Evolutionary conservation across 2,329 filamentous ascomycete species (phyloP).

Genomic region (Fusarium mangiferae): DNA sequence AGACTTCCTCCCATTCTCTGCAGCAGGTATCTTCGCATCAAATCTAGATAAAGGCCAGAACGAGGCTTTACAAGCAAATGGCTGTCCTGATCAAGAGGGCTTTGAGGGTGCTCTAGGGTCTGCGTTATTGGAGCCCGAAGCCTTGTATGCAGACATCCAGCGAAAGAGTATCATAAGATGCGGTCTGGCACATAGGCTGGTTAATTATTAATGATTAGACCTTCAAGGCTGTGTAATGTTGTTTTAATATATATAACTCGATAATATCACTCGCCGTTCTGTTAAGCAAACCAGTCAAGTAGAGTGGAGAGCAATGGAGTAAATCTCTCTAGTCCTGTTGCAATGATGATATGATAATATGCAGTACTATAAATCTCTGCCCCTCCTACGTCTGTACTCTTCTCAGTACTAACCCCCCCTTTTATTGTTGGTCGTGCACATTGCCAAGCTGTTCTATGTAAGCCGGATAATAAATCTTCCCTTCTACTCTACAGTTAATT

Average conservation of each 20-base stretch:
- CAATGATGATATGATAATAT: too few relatives aligned
- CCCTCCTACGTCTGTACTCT: not conserved
- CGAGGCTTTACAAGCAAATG: not conserved
- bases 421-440: too few relatives aligned
- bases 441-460: not conserved
- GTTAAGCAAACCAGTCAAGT: too few relatives aligned
- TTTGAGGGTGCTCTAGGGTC: constrained; percentile 8
- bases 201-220: not conserved
- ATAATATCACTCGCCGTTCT: too few relatives aligned
- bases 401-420: rapidly evolving
- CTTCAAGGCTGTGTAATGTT: too few relatives aligned
- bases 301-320: too few relatives aligned
- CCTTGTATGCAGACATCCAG: not conserved
- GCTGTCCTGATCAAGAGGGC: not conserved
- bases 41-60: constrained; percentile 43
- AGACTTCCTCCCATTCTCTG: constrained; percentile 63
- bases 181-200: not conserved
- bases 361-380: too few relatives aligned
- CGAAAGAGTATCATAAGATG: constrained; percentile 10
- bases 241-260: too few relatives aligned
- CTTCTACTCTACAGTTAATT: rapidly evolving
- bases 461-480: constrained; percentile 2
- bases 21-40: constrained; percentile 61
- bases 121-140: constrained; percentile 2
- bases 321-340: too few relatives aligned